Percentiles rank a stretch among this genome's conserved stretches.
phyloP scores from a whole-genome alignment of 805 yeast species.

The Metschnikowia vanudenii region DNA sequence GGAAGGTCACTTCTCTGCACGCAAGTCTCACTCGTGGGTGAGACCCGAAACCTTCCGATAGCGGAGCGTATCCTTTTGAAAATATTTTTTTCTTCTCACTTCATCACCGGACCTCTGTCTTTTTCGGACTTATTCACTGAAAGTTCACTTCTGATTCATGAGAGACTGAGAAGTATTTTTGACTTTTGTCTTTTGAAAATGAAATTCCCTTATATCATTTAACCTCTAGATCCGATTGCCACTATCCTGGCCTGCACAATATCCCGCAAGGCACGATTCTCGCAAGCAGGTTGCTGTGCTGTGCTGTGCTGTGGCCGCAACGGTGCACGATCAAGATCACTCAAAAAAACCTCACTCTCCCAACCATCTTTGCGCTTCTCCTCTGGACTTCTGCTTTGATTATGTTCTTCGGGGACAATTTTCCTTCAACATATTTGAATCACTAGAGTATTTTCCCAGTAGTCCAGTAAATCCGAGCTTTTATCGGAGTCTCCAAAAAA shows the following conservation, averaged over 20 bases:
- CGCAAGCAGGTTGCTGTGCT: not conserved
- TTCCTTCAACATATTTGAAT: too few relatives aligned
- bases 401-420: too few relatives aligned
- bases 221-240: not conserved
- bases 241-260: constrained; percentile 2
- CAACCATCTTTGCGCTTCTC: too few relatives aligned
- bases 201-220: not conserved
- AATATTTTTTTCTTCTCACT: not conserved
- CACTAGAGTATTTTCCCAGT: too few relatives aligned
- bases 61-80: not conserved
- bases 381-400: too few relatives aligned
- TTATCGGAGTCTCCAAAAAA: too few relatives aligned
- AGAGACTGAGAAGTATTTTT: not conserved
- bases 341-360: too few relatives aligned
- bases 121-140: too few relatives aligned
- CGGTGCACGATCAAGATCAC: too few relatives aligned
- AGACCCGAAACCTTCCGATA: constrained; percentile 10
- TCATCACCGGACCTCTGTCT: too few relatives aligned
- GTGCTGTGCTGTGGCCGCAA: not conserved
- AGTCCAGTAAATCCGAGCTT: too few relatives aligned
- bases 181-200: too few relatives aligned
- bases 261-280: not conserved
- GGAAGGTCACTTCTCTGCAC: constrained; percentile 12
- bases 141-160: not conserved
- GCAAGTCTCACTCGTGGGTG: constrained; percentile 7